Evolutionary conservation across 257 asterid genomes (phyloP).

Genomic region (Ocimum tenuiflorum): DNA sequence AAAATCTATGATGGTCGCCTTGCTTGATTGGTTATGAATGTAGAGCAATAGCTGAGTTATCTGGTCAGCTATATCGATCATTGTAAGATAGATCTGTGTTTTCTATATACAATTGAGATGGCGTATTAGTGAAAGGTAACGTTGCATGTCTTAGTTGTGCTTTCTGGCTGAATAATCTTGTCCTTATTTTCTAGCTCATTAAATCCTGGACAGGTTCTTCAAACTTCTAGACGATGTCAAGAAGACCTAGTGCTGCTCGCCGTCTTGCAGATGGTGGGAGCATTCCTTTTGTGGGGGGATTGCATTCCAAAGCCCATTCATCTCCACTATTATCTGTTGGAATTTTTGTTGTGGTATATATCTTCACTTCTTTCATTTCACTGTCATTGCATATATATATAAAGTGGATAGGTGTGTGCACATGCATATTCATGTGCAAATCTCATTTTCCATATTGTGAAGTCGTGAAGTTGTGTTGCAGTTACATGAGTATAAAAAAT

Average conservation of each 20-base stretch:
- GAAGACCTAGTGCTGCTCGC: conserved; percentile 72
- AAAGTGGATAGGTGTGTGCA: not conserved
- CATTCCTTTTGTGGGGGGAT: conserved; percentile 65
- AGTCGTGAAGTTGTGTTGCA: not conserved
- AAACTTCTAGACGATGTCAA: conserved; percentile 46
- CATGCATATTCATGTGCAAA: not conserved
- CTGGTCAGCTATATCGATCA: not conserved
- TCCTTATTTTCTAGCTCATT: conserved; percentile 12
- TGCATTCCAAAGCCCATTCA: conserved; percentile 69
- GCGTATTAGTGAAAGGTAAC: not conserved
- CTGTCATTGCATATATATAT: not conserved
- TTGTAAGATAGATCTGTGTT: not conserved
- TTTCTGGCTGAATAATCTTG: not conserved
- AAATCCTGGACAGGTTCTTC: conserved; percentile 19
- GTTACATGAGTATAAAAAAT: not conserved
- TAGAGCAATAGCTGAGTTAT: not conserved
- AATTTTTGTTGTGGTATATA: conserved; percentile 76
- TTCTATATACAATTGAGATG: not conserved
- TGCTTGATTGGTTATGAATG: not conserved
- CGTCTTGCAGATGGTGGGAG: conserved; percentile 59
- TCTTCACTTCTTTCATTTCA: conserved; percentile 7
- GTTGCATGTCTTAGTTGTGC: not conserved
- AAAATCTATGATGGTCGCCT: not conserved
- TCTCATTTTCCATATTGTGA: not conserved
- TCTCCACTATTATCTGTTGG: conserved; percentile 70